These are phyloP conservation scores for Hansenula sp. DNA, from an alignment of 1,139 yeast species.

Conservation along the genomic window DNA sequence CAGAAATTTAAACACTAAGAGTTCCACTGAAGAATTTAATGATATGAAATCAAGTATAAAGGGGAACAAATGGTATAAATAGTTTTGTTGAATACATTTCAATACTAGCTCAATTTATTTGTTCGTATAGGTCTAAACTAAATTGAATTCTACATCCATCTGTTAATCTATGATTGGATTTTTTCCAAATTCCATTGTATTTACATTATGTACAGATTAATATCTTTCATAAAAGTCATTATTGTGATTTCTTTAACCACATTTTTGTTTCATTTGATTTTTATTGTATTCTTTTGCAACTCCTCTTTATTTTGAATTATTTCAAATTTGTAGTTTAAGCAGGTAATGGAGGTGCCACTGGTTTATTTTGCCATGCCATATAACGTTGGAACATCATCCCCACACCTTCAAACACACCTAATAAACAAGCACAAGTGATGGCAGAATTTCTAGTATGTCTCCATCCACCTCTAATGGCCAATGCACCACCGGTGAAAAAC, in stretches of 20 bases:
- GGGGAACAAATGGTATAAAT: conserved; percentile 14
- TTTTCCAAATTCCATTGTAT: not conserved
- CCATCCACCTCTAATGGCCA: conserved; percentile 99
- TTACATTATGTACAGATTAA: conserved; percentile 1
- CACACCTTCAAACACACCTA: conserved; percentile 97
- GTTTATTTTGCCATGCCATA: conserved; percentile 81
- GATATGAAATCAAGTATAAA: conserved; percentile 9
- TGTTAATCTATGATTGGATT: not conserved
- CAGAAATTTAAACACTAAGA: conserved; percentile 1
- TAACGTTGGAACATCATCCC: conserved; percentile 94
- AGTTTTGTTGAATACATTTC: not conserved
- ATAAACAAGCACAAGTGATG: conserved; percentile 93
- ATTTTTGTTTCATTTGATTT: not conserved
- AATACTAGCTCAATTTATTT: not conserved
- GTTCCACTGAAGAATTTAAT: conserved; percentile 3
- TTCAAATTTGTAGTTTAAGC: conserved; percentile 26
- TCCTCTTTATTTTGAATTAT: not conserved
- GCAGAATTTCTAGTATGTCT: conserved; percentile 95
- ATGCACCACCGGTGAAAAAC: conserved; percentile 95
- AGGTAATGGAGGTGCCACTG: conserved; percentile 74
- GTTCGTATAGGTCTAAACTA: not conserved
- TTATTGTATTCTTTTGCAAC: too few species aligned
- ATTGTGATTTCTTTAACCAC: not conserved
- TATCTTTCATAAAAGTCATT: not conserved
- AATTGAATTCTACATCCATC: too few species aligned